Conservation (phyloP, 768 basidiomycete species). For the Hericium alpestre region DNA sequence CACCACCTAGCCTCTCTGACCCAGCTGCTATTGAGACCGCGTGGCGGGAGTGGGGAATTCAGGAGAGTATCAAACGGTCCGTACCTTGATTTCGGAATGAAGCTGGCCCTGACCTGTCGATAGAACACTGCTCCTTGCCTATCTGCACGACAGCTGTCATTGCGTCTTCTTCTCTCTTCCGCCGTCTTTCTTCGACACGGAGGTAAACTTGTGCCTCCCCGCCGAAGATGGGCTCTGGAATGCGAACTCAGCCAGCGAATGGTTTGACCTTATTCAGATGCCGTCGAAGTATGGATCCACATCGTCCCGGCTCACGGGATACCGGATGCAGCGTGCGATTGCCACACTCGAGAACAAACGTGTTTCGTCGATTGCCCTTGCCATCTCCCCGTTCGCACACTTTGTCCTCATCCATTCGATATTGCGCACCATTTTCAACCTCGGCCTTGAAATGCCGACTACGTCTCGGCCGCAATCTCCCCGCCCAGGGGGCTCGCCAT, state of each 20-base stretch:
- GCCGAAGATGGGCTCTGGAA: constrained; percentile 41
- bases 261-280: constrained; percentile 31
- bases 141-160: constrained; percentile 40
- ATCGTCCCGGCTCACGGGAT: constrained; percentile 6
- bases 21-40: constrained; percentile 25
- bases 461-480: neutral
- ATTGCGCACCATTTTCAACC: constrained; percentile 10
- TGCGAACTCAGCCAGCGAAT: constrained; percentile 33
- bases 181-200: constrained; percentile 33
- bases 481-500: neutral
- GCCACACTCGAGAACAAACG: constrained; percentile 9
- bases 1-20: constrained; percentile 20
- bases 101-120: neutral
- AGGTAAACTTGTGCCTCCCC: constrained; percentile 37
- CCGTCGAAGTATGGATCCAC: constrained; percentile 20
- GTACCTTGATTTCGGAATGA: constrained; percentile 4
- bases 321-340: constrained; percentile 7
- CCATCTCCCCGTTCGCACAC: constrained; percentile 12
- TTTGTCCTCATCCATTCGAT: constrained; percentile 18
- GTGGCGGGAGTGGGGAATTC: constrained; percentile 42
- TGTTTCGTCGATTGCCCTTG: neutral
- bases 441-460: neutral
- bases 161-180: constrained; percentile 37
- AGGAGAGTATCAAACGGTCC: constrained; percentile 44
- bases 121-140: constrained; percentile 25